Evolutionary conservation across 176 grass and related monocot genomes (phyloP).

Genomic region (Aegilops sharonensis): DNA sequence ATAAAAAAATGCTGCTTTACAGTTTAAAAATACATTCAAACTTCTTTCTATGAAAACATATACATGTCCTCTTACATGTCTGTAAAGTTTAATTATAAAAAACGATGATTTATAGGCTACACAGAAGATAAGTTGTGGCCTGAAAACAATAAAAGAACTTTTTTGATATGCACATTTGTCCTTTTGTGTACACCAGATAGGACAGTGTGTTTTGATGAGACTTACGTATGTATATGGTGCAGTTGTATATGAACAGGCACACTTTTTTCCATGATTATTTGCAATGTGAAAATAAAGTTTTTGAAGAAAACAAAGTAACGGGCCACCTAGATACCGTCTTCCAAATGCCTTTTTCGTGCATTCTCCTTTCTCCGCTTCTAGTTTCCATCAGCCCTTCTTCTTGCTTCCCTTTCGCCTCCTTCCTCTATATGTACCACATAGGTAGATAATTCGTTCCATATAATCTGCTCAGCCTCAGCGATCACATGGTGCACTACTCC

Average conservation of each 20-base stretch:
- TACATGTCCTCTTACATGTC: too few relatives aligned
- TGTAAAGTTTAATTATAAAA: too few relatives aligned
- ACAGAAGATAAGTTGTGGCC: too few relatives aligned
- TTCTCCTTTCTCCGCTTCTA: background rate
- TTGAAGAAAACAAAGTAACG: background rate
- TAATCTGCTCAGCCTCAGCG: background rate
- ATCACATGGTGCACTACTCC: constrained; percentile 24
- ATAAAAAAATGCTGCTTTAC: too few relatives aligned
- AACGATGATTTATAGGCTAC: too few relatives aligned
- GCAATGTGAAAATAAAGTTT: background rate
- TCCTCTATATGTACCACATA: background rate
- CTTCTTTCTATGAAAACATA: too few relatives aligned
- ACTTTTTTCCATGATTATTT: background rate
- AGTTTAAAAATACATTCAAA: too few relatives aligned
- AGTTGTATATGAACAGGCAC: background rate
- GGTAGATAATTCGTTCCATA: background rate
- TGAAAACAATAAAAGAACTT: too few relatives aligned
- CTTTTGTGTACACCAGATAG: too few relatives aligned
- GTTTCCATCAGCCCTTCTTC: background rate
- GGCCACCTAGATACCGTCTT: background rate
- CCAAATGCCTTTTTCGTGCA: background rate
- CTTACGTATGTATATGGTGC: background rate
- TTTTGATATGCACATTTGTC: too few relatives aligned
- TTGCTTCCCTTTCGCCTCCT: too few relatives aligned
- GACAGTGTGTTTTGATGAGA: background rate